phyloP scores from a whole-genome alignment of 2,329 filamentous ascomycete species.

The Drechslerella dactyloides region DNA sequence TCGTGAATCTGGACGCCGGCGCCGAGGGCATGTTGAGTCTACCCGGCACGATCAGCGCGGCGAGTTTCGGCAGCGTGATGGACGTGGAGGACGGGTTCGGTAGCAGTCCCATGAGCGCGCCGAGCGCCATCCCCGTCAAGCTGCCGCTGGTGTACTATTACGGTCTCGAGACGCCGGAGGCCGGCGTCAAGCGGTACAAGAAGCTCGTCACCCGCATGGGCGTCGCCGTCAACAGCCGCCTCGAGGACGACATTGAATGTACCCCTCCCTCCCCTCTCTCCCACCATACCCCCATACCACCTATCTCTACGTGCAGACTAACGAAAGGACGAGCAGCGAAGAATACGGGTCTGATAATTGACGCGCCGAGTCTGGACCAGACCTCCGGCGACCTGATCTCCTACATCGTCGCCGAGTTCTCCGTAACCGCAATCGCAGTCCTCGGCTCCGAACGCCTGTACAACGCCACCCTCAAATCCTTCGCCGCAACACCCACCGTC shows the following conservation, averaged over 20 bases:
- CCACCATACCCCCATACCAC: background rate
- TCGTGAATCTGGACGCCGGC: conserved; percentile 79
- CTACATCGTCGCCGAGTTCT: conserved; percentile 75
- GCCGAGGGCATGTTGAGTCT: conserved; percentile 78
- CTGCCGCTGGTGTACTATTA: conserved; percentile 90
- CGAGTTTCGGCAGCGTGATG: conserved; percentile 84
- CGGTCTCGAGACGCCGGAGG: conserved; percentile 74
- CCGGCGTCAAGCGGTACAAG: conserved; percentile 75
- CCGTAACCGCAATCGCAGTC: conserved; percentile 72
- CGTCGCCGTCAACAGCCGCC: conserved; percentile 75
- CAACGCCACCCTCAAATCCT: conserved; percentile 71
- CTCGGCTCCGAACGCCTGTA: conserved; percentile 79
- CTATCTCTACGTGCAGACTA: background rate
- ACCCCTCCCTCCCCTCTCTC: too few species aligned
- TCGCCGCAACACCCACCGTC: conserved; percentile 68
- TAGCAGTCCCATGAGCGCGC: conserved; percentile 86
- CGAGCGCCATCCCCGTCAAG: conserved; percentile 86
- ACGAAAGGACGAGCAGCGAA: conserved; percentile 57
- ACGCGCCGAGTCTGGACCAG: conserved; percentile 74
- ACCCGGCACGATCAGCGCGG: conserved; percentile 81
- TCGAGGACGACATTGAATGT: conserved; percentile 72
- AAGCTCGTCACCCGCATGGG: conserved; percentile 77
- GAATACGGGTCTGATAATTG: conserved; percentile 79
- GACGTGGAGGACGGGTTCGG: conserved; percentile 91
- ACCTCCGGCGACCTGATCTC: conserved; percentile 75